Conservation (phyloP, 1,284 basidiomycete species). For the Sporisorium scitamineum region DNA sequence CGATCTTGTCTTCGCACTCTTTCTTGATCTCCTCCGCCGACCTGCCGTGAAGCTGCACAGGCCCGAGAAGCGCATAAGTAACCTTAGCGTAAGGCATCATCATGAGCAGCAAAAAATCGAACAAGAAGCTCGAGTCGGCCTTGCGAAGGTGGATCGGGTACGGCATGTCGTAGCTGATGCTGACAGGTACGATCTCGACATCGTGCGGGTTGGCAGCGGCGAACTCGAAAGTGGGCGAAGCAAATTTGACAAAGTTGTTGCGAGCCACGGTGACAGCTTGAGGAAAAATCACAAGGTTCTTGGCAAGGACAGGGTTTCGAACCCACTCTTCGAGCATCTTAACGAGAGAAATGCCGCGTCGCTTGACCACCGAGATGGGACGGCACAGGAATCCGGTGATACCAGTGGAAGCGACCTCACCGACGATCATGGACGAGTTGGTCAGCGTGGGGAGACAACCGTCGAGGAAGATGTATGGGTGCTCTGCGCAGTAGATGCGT, state of each 20-base stretch:
- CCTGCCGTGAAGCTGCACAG: slow-evolving; percentile 17
- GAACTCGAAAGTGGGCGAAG: slow-evolving; percentile 23
- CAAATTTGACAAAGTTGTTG: slow-evolving; percentile 36
- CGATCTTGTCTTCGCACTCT: slow-evolving; percentile 22
- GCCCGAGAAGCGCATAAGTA: slow-evolving; percentile 24
- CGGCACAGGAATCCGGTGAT: slow-evolving; percentile 22
- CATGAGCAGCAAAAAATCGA: slow-evolving; percentile 30
- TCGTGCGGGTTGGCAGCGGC: slow-evolving; percentile 20
- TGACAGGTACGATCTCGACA: slow-evolving; percentile 24
- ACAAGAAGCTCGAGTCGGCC: slow-evolving; percentile 35
- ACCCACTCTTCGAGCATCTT: slow-evolving; percentile 26
- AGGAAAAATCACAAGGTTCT: slow-evolving; percentile 32
- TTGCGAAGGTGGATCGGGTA: slow-evolving; percentile 34
- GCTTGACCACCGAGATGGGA: slow-evolving; percentile 26
- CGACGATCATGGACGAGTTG: slow-evolving; percentile 26
- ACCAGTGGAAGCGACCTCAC: slow-evolving; percentile 11
- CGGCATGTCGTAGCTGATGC: slow-evolving; percentile 36
- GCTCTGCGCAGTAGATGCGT: slow-evolving; percentile 32
- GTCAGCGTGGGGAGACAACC: slow-evolving; percentile 22
- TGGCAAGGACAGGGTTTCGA: slow-evolving; percentile 15
- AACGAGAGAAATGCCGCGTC: slow-evolving; percentile 10
- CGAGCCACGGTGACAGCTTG: slow-evolving; percentile 31
- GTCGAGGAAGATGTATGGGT: slow-evolving; percentile 35
- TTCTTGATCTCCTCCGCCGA: slow-evolving; percentile 26
- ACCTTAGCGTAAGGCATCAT: slow-evolving; percentile 37